phyloP scores from a whole-genome alignment of 2,329 filamentous ascomycete genomes.

The Drechslerella dactyloides region DNA sequence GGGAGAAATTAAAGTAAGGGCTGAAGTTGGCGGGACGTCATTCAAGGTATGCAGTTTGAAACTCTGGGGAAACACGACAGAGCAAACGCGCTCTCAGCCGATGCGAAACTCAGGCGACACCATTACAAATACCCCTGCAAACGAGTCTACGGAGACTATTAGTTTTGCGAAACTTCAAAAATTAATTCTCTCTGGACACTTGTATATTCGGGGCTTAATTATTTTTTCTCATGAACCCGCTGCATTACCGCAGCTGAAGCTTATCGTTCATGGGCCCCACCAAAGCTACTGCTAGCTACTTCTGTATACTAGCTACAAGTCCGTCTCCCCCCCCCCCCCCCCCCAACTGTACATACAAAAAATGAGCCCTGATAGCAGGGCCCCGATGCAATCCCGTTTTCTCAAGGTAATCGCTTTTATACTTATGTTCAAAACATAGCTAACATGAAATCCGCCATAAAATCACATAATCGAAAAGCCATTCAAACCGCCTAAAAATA shows the following conservation, averaged over 20 bases:
- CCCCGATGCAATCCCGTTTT: no score
- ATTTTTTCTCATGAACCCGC: not conserved
- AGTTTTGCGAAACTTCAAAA: no score
- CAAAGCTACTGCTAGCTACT: no score
- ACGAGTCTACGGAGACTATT: not conserved
- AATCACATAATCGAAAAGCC: conserved; percentile 17
- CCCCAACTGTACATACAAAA: no score
- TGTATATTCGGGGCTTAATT: not conserved
- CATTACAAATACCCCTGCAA: not conserved
- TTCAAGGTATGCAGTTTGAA: conserved; percentile 3
- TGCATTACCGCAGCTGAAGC: no score
- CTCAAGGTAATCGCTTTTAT: not conserved
- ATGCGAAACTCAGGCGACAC: not conserved
- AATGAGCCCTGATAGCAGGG: no score
- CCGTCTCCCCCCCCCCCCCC: no score
- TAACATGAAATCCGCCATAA: not conserved
- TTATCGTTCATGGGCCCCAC: no score
- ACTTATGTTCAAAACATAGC: not conserved
- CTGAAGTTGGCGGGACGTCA: conserved; percentile 26
- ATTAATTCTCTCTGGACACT: not conserved
- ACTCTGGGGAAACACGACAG: conserved; percentile 33
- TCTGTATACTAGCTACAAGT: no score
- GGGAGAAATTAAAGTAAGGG: conserved; percentile 8
- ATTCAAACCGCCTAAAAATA: conserved; percentile 51
- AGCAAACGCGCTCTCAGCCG: conserved; percentile 19